phyloP scores from a whole-genome alignment of 2,329 filamentous ascomycete genomes.

The Aspergillus ibericus region DNA sequence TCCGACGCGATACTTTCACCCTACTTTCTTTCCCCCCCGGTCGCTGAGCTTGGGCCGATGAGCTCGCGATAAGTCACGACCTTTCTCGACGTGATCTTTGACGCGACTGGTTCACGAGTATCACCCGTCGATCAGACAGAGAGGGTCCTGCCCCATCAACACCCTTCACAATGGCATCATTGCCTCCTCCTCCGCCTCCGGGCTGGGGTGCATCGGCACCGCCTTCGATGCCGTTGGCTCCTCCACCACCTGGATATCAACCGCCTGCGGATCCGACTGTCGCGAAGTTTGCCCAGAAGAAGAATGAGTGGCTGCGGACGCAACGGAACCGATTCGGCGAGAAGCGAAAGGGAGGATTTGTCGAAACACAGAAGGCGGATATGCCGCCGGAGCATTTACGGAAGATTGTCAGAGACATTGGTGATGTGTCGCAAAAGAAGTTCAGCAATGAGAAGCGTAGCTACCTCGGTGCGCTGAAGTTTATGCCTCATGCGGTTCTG shows the following conservation, averaged over 20 bases:
- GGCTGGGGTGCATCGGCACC: constrained; percentile 59
- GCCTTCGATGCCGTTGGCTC: constrained; percentile 58
- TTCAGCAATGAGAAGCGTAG: constrained; percentile 98
- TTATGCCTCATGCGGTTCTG: constrained; percentile 97
- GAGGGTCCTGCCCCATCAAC: constrained; percentile 16
- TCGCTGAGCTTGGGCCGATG: constrained; percentile 11
- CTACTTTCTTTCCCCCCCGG: background rate
- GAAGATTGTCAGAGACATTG: constrained; percentile 98
- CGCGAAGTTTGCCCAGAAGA: constrained; percentile 97
- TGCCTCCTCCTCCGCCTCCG: constrained; percentile 67
- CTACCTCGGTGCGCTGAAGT: constrained; percentile 95
- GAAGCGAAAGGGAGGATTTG: constrained; percentile 93
- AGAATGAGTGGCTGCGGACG: constrained; percentile 93
- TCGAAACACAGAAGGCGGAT: constrained; percentile 97
- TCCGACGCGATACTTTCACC: constrained; percentile 4
- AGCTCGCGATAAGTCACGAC: constrained; percentile 22
- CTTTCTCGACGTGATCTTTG: constrained; percentile 28
- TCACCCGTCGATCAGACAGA: constrained; percentile 28
- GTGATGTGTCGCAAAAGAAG: constrained; percentile 98
- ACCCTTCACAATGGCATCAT: constrained; percentile 54
- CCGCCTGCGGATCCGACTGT: constrained; percentile 78
- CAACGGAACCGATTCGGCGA: constrained; percentile 94
- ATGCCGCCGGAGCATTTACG: constrained; percentile 98
- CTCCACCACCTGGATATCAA: constrained; percentile 82
- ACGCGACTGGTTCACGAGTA: constrained; percentile 34